Evolutionary conservation across 2,329 filamentous ascomycete species (phyloP).

Genomic region (Aspergillus tubingensis): DNA sequence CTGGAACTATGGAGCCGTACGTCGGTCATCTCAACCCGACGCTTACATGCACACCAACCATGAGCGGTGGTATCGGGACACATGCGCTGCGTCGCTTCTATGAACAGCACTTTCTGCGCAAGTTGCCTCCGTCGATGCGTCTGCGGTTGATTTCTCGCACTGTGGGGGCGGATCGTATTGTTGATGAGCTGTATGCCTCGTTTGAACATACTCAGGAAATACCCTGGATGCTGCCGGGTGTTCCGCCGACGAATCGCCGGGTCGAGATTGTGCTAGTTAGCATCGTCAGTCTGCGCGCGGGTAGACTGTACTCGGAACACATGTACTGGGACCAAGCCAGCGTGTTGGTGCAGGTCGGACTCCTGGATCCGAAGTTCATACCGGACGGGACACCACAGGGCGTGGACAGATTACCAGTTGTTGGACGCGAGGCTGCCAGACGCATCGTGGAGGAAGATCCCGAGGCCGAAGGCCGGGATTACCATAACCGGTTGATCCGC

Average conservation of each 20-base stretch:
- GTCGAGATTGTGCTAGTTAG: slow-evolving; percentile 61
- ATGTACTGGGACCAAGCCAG: slow-evolving; percentile 66
- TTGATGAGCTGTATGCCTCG: slow-evolving; percentile 60
- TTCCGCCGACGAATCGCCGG: slow-evolving; percentile 57
- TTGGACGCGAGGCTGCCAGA: slow-evolving; percentile 42
- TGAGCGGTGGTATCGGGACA: slow-evolving; percentile 45
- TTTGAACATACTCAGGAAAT: slow-evolving; percentile 60
- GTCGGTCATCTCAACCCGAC: slow-evolving; percentile 30
- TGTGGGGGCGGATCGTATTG: slow-evolving; percentile 59
- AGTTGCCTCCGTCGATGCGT: slow-evolving; percentile 53
- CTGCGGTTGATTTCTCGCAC: slow-evolving; percentile 61
- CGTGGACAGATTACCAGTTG: slow-evolving; percentile 42
- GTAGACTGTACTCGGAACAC: slow-evolving; percentile 58
- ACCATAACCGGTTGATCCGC: slow-evolving; percentile 37
- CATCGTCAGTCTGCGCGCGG: slow-evolving; percentile 57
- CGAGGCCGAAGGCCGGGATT: slow-evolving; percentile 36
- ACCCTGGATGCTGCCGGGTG: slow-evolving; percentile 61
- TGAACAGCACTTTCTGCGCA: slow-evolving; percentile 56
- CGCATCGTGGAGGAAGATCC: slow-evolving; percentile 44
- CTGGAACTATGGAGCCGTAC: slow-evolving; percentile 35
- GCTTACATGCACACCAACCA: slow-evolving; percentile 37
- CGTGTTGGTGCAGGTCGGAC: slow-evolving; percentile 60
- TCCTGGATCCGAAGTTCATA: slow-evolving; percentile 59
- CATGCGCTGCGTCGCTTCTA: slow-evolving; percentile 55
- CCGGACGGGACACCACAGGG: slow-evolving; percentile 49